Base-by-base conservation (phyloP, 768 basidiomycete genomes). In the Auricularia cornea region DNA sequence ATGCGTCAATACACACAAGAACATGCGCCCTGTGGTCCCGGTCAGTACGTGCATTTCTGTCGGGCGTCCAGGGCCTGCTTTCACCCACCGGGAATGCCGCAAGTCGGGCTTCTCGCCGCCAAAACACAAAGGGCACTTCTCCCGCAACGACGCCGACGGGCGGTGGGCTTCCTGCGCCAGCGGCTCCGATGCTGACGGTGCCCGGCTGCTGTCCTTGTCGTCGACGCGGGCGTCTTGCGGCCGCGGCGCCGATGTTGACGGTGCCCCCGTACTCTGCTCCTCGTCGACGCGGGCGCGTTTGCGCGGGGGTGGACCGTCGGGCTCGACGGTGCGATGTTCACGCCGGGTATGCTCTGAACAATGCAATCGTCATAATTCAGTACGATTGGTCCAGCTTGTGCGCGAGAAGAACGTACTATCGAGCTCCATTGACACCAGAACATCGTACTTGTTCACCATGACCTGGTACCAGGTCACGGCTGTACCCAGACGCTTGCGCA, bases 1-100 rank as follows among this genome's bases (percentile, higher is more conserved):
- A 73, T 1, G 70, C 71, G 65, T 77, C 76, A 12, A 73, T 23
- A 56, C 72, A 75, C 2, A 75, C 70, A 35, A 74, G 66, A 18
- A 68, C 60, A 66, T 75, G 71, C 40, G 63, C 48, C 4, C 48
- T 51, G 18, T 20, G 48, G 4, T 51, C 18, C 18, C 18, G 18
- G 48, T 28, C 18, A 51, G 48, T 51, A 51, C 3, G 18, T 23
- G 12, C 59, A 28, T 20, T 4, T 3, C 28, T 3, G 23, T 20
- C 20, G 48, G 48, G 12, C 33, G 33, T 12, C 5, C 33, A n/a
- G n/a, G n/a, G n/a, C n/a, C n/a, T n/a, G n/a, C n/a, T n/a, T n/a
- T n/a, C 33, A 35, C 48, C 5, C 20, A 51, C 48, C 20, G 5
- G 48, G 48, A 6, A 20, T 51, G 48, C 26, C 20, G 5, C 20